phyloP scores from a whole-genome alignment of 1,284 basidiomycete genomes.

The Cystobasidium sp. region DNA sequence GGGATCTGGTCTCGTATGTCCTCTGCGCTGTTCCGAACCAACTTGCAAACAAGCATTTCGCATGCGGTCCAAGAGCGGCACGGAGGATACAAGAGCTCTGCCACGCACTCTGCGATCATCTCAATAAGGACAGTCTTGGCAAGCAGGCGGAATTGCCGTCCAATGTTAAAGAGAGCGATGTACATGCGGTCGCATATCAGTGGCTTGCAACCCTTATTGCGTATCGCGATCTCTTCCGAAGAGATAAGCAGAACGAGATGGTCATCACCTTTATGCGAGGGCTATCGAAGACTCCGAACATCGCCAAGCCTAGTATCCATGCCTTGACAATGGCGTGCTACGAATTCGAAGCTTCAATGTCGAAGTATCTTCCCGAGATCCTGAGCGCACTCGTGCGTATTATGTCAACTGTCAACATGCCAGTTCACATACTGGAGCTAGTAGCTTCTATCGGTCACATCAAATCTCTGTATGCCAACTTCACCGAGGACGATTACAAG shows the following conservation, averaged over 20 bases:
- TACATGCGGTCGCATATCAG: constrained; percentile 85
- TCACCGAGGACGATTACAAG: constrained; percentile 89
- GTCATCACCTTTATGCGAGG: constrained; percentile 84
- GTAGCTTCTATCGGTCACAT: constrained; percentile 83
- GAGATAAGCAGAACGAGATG: constrained; percentile 67
- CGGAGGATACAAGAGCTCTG: constrained; percentile 70
- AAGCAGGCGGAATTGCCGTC: constrained; percentile 62
- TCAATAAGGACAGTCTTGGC: constrained; percentile 66
- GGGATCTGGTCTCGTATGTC: constrained; percentile 93
- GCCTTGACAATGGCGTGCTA: constrained; percentile 86
- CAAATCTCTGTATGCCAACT: constrained; percentile 81
- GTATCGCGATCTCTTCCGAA: constrained; percentile 79
- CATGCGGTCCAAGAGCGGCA: constrained; percentile 84
- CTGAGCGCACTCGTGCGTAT: constrained; percentile 89
- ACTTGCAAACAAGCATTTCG: constrained; percentile 92
- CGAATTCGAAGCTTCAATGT: constrained; percentile 83
- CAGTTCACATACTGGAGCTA: constrained; percentile 94
- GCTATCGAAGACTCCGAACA: constrained; percentile 73
- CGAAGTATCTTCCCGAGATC: constrained; percentile 77
- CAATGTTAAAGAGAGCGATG: constrained; percentile 72
- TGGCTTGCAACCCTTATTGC: constrained; percentile 86
- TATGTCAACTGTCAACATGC: constrained; percentile 90
- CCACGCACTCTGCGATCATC: constrained; percentile 69
- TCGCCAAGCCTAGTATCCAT: constrained; percentile 89
- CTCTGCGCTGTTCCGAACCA: constrained; percentile 90